Base-by-base conservation (phyloP, 1,284 basidiomycete species). In the Coniferiporia weirii region DNA sequence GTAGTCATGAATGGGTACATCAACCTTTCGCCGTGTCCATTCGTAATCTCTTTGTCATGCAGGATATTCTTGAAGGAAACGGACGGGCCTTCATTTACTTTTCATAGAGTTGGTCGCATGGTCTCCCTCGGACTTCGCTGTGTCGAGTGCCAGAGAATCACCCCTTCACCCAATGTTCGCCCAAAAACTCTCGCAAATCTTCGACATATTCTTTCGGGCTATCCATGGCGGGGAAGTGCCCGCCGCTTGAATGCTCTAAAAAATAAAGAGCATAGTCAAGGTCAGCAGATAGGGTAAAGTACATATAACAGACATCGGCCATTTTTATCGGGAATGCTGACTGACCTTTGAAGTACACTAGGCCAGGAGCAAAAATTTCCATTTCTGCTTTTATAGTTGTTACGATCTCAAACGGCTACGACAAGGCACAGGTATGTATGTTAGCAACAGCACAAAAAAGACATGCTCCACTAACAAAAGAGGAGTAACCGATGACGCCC, bases 361-460 rank as follows among this genome's bases (percentile, higher is more conserved):
- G 49, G 27, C 27, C 27, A 1, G 55, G 56, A 0, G 60, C 66
- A 32, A 57, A 43, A 19, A 54, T 54, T 19, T 38, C 38, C 20
- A 66, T 64, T 17, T 57, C 56, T 9, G 52, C 49, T 13, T 58
- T 56, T 15, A 61, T 62, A 13, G 62, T 40, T 0, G 56, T 59
- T 19, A 60, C 64, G 34, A 67, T 63, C 48, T 67, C 66, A 46
- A 59, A 66, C 1, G 66, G 66, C 66, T 67, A 45, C 12, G 51
- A 17, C 10, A 49, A 40, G 22, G 20, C n/a, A 62, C 8, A 19
- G 12, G n/a, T 17, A 6, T 52, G 44, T 15, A 5, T 3, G 17
- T 8, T 17, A 27, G 35, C 19, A 34, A 54, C 4, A 38, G 22
- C 27, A 9, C 13, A 10, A 43, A 57, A 19, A 20, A 9, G 36